These are phyloP conservation scores for Ustilago lituana DNA, from an alignment of 1,284 basidiomycete genomes.

Conservation along the genomic window DNA sequence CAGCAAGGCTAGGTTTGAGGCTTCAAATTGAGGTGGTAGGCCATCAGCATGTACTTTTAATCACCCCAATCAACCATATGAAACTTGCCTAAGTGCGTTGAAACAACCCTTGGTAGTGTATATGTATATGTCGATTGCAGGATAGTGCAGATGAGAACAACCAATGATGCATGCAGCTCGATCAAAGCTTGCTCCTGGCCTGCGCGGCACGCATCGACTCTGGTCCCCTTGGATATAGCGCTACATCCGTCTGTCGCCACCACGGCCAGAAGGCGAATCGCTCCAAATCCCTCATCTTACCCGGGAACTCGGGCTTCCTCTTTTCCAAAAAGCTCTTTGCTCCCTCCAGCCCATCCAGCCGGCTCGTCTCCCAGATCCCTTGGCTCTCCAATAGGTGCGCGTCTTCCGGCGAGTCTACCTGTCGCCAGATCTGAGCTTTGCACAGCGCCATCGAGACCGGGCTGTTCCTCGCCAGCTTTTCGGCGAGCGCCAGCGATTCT, in stretches of 20 bases:
- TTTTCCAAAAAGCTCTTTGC: slow-evolving; percentile 55
- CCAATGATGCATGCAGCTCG: no score
- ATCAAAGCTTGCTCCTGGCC: slow-evolving; percentile 20
- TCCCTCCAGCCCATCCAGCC: slow-evolving; percentile 51
- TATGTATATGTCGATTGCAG: no score
- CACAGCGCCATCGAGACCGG: slow-evolving; percentile 52
- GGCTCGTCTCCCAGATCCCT: slow-evolving; percentile 42
- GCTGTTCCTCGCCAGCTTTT: slow-evolving; percentile 49
- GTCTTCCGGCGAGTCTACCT: slow-evolving; percentile 43
- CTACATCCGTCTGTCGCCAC: slow-evolving; percentile 52
- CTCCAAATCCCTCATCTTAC: slow-evolving; percentile 46
- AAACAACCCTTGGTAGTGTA: no score
- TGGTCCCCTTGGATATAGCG: slow-evolving; percentile 21
- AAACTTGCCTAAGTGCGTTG: no score
- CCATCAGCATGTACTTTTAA: slow-evolving; percentile 2
- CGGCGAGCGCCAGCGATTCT: slow-evolving; percentile 38
- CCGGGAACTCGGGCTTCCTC: slow-evolving; percentile 38
- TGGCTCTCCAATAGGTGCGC: slow-evolving; percentile 53
- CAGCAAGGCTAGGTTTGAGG: slow-evolving; percentile 74
- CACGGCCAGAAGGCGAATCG: slow-evolving; percentile 54
- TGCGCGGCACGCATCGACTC: slow-evolving; percentile 27
- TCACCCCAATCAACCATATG: background rate
- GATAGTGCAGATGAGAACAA: no score
- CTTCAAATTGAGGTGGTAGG: slow-evolving; percentile 46
- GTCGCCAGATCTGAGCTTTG: slow-evolving; percentile 53